Percentiles rank a stretch among this genome's conserved stretches.
Evolutionary conservation across 78 protist genomes (phyloP).

Genomic region (Bodo saltans): DNA sequence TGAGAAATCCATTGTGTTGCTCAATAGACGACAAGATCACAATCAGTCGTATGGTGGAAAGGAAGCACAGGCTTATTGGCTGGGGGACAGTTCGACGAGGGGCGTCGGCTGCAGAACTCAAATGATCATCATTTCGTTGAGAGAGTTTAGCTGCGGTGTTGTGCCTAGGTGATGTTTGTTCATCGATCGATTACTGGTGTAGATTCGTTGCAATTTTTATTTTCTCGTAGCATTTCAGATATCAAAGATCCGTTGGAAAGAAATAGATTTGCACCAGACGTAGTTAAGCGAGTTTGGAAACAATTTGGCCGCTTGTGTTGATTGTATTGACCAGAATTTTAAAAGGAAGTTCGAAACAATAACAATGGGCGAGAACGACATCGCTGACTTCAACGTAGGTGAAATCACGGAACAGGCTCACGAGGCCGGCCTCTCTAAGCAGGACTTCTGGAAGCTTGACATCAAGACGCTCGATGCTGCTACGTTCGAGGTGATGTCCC

Average conservation of each 20-base stretch:
- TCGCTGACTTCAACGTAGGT: neutral
- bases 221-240: no score
- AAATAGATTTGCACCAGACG: no score
- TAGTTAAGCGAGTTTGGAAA: no score
- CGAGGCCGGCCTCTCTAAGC: neutral
- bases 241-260: no score
- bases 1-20: constrained; percentile 95
- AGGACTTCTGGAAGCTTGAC: constrained; percentile 33
- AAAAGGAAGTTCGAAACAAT: neutral
- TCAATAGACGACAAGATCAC: constrained; percentile 95
- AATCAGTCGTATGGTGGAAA: constrained; percentile 89
- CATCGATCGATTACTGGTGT: no score
- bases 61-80: constrained; percentile 93
- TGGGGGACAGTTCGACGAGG: constrained; percentile 64
- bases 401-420: neutral
- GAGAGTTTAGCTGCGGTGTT: no score
- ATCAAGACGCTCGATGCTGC: constrained; percentile 67
- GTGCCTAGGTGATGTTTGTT: no score
- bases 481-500: constrained; percentile 84
- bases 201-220: no score
- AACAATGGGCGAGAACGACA: neutral
- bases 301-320: no score
- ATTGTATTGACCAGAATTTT: no score
- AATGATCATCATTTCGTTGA: no score
- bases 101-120: no score